Percentiles rank a stretch among this genome's conserved stretches.
These are phyloP conservation scores for Saussurea involucrata DNA, from an alignment of 129 eudicot species.

Conservation along the genomic window DNA sequence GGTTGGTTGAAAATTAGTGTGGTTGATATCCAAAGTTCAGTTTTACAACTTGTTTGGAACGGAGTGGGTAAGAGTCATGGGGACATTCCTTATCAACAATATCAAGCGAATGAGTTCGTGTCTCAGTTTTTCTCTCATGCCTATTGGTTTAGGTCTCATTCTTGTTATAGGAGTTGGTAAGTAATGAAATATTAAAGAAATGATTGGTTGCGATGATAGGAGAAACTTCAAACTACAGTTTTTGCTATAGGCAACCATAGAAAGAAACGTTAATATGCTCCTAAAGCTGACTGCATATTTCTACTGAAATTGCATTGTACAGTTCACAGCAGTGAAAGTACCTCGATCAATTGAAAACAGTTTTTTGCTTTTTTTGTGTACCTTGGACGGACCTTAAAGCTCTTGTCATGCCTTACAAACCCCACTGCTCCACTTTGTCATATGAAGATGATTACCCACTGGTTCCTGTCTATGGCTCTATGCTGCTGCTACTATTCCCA, in stretches of 20 bases:
- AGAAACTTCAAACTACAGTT: background rate
- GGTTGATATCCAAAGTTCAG: background rate
- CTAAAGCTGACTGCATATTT: no score
- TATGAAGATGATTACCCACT: background rate
- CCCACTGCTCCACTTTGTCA: background rate
- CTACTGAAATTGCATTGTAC: no score
- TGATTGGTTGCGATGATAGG: background rate
- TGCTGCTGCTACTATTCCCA: background rate
- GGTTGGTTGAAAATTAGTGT: background rate
- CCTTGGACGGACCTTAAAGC: background rate
- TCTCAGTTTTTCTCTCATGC: background rate
- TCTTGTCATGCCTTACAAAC: background rate
- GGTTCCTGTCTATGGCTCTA: background rate
- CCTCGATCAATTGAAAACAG: no score
- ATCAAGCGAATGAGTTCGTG: no score
- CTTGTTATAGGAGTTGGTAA: background rate
- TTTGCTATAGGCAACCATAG: background rate
- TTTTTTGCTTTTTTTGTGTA: background rate
- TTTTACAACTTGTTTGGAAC: background rate
- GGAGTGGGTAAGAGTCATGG: no score
- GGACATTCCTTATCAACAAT: no score
- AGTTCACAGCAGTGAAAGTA: no score
- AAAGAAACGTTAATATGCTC: background rate
- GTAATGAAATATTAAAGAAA: background rate
- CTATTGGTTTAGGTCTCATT: background rate